These are phyloP conservation scores for Pugionium dolabratum DNA, from an alignment of 345 rosid species.

Conservation along the genomic window DNA sequence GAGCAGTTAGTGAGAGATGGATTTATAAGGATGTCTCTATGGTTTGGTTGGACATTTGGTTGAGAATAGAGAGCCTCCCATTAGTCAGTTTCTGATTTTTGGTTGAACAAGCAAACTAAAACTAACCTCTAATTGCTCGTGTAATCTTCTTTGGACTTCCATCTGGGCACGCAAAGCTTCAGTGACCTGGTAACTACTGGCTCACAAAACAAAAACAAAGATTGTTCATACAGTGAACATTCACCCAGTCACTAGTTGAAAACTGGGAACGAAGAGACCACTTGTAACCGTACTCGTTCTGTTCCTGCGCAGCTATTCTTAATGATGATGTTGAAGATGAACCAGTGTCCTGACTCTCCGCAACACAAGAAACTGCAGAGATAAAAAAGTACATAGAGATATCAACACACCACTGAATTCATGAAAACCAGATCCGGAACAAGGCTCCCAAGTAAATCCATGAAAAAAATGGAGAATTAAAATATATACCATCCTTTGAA, in stretches of 20 bases:
- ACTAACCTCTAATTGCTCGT: conserved; percentile 92
- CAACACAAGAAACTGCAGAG: conserved; percentile 61
- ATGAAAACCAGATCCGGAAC: background rate
- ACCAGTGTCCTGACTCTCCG: conserved; percentile 82
- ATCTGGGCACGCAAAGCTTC: conserved; percentile 94
- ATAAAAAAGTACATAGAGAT: conserved; percentile 26
- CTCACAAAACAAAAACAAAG: conserved; percentile 18
- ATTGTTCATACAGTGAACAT: background rate
- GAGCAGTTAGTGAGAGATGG: background rate
- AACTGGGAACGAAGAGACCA: conserved; percentile 4
- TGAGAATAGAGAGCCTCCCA: background rate
- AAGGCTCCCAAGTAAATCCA: background rate
- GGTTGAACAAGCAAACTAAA: conserved; percentile 7
- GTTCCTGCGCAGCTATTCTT: conserved; percentile 63
- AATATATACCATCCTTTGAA: conserved; percentile 78
- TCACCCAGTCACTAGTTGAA: background rate
- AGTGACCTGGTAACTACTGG: conserved; percentile 80
- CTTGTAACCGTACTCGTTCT: conserved; percentile 63
- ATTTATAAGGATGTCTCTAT: background rate
- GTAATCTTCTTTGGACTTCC: conserved; percentile 96
- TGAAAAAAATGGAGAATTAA: background rate
- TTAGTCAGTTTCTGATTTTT: background rate
- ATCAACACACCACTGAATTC: conserved; percentile 9
- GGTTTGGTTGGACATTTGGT: background rate
- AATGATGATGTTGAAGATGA: conserved; percentile 71